phyloP scores from a whole-genome alignment of 106 monocot species.

The Ottelia alismoides region DNA sequence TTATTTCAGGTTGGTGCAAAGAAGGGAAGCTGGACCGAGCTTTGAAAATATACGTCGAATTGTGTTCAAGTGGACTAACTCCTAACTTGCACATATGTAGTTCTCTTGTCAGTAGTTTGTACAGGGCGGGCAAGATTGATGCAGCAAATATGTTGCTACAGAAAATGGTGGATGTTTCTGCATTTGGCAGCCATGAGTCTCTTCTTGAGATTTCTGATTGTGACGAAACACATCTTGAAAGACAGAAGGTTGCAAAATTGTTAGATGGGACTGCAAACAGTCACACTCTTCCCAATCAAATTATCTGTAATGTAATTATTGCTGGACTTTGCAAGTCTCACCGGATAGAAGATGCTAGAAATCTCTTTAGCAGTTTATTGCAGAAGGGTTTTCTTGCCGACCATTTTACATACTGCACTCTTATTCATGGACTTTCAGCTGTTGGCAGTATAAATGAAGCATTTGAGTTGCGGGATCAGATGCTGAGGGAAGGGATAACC shows the following conservation, averaged over 20 bases:
- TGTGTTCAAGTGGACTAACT: conserved; percentile 32
- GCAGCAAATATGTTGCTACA: conserved; percentile 71
- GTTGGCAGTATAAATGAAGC: conserved; percentile 45
- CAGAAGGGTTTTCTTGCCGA: conserved; percentile 52
- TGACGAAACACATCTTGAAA: conserved; percentile 5
- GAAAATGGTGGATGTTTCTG: conserved; percentile 38
- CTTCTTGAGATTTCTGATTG: background rate
- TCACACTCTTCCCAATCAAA: conserved; percentile 30
- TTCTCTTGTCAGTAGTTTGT: conserved; percentile 50
- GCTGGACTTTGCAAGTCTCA: conserved; percentile 59
- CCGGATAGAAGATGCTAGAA: conserved; percentile 50
- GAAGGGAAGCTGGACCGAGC: conserved; percentile 53
- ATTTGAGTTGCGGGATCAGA: conserved; percentile 72
- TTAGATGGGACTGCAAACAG: conserved; percentile 18
- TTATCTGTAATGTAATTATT: conserved; percentile 72
- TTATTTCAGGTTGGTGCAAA: conserved; percentile 82
- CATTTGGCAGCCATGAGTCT: conserved; percentile 14
- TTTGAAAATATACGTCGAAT: conserved; percentile 50
- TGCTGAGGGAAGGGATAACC: conserved; percentile 43
- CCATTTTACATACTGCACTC: conserved; percentile 66
- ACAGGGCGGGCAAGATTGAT: conserved; percentile 51
- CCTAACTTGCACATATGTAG: conserved; percentile 72
- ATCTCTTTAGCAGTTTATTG: conserved; percentile 26
- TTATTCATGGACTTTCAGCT: conserved; percentile 70
- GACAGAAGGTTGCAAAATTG: conserved; percentile 12